phyloP scores from a whole-genome alignment of 2,329 filamentous ascomycete species.

The Chrysoporthe puriensis region DNA sequence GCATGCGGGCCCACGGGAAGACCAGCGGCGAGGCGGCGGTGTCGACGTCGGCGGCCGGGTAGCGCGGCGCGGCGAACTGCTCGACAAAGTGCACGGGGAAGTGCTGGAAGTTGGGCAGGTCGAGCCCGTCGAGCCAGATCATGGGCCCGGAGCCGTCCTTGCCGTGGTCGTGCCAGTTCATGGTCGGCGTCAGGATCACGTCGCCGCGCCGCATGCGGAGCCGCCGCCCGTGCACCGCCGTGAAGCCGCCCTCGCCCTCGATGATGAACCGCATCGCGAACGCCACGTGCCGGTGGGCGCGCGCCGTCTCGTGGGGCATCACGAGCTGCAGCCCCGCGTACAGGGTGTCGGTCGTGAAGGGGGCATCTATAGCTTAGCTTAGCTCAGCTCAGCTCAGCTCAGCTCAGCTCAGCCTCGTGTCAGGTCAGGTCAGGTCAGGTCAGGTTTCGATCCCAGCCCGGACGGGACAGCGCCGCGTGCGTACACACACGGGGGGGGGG shows the following conservation, averaged over 20 bases:
- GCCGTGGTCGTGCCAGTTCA: constrained; percentile 61
- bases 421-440: too few relatives aligned
- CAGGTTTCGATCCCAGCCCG: not conserved
- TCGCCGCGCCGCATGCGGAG: constrained; percentile 55
- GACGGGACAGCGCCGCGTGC: too few relatives aligned
- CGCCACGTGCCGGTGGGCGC: constrained; percentile 56
- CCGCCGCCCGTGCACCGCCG: constrained; percentile 54
- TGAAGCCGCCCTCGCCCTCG: constrained; percentile 57
- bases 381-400: too few relatives aligned
- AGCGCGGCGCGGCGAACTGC: constrained; percentile 47
- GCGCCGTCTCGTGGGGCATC: constrained; percentile 55
- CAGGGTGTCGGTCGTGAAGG: constrained; percentile 58
- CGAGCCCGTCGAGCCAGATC: constrained; percentile 61
- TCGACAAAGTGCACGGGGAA: constrained; percentile 58
- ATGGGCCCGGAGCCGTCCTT: constrained; percentile 56
- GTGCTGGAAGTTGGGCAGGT: constrained; percentile 53
- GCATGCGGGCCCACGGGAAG: constrained; percentile 53
- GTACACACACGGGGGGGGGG: too few relatives aligned
- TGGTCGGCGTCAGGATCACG: constrained; percentile 58
- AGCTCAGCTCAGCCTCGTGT: too few relatives aligned
- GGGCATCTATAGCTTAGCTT: constrained; percentile 41
- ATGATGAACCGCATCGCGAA: constrained; percentile 61
- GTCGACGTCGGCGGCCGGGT: constrained; percentile 47
- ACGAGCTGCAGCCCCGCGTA: constrained; percentile 60
- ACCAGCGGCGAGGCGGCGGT: constrained; percentile 46